Evolutionary conservation across 202 grass and related monocot genomes (phyloP).

Genomic region (Schoenoplectus triqueter): DNA sequence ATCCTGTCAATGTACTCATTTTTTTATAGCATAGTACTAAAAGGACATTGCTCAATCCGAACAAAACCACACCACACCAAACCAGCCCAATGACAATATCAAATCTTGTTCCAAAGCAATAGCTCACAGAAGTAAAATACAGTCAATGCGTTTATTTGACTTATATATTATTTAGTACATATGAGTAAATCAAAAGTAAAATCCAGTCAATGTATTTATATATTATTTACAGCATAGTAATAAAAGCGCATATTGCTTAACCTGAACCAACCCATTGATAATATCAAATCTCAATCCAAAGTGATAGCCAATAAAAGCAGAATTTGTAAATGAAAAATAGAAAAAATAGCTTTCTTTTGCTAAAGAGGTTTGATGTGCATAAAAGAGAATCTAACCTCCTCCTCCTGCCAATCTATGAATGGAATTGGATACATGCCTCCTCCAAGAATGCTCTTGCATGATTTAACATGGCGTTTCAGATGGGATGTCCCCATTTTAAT

Average conservation of each 20-base stretch:
- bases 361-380: background rate
- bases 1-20: background rate
- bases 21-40: background rate
- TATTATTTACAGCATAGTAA: background rate
- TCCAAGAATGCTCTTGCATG: background rate
- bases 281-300: background rate
- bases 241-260: background rate
- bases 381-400: slow-evolving; percentile 22
- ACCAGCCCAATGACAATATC: background rate
- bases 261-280: background rate
- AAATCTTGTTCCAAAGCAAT: too few relatives aligned
- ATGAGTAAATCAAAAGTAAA: background rate
- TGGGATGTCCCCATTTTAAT: slow-evolving; percentile 13
- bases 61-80: background rate
- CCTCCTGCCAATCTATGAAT: slow-evolving; percentile 20
- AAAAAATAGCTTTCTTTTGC: background rate
- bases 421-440: slow-evolving; percentile 8
- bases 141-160: background rate
- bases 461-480: slow-evolving; percentile 27
- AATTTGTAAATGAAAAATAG: background rate
- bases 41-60: background rate
- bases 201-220: background rate
- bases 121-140: too few relatives aligned
- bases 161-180: background rate
- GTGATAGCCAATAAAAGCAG: background rate